Base-by-base conservation (phyloP, 2,329 filamentous ascomycete species). In the Fusarium domesticum region DNA sequence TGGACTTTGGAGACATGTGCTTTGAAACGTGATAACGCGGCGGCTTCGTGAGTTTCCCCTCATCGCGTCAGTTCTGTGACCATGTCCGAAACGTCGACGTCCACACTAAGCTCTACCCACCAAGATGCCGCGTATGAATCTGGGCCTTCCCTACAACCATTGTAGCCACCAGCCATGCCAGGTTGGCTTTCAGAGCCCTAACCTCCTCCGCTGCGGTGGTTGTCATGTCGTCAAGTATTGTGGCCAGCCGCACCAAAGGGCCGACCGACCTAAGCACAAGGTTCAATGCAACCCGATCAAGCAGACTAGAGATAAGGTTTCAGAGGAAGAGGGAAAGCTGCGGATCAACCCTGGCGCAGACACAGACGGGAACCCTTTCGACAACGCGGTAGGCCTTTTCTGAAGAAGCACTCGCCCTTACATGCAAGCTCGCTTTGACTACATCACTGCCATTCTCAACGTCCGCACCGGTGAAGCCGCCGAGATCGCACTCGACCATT, bases 61-160 rank as follows among this genome's bases (percentile, higher is more conserved):
- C 11, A 11, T 23, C 6, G 6, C 11, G 11, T 23, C 20, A 23
- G 6, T 11, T 23, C 20, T 23, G 11, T 11, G 11, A 23, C 20
- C 11, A 23, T 23, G 6, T 6, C 20, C 20, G 20, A 23, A 23
- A 23, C n/a, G n/a, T 23, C 11, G 20, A 23, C 6, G 11, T 23
- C 20, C 20, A 11, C 6, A 23, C 20, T 23, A 23, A 6, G 11
- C 20, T 6, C 11, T 23, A 23, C 20, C 20, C 20, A 11, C 20
- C 10, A 40, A 42, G 11, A 49, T 52, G 40, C 48, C 37, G 15
- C 28, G 32, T 2, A 39, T 49, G 32, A 45, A 52, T 11, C 49
- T 52, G 1, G 40, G 49, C 0, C 40, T 49, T 6, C 35, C 40
- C 2, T 52, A 18, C 6, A 30, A 45, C 8, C 32, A 45, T 3